These are phyloP conservation scores for Ascochyta lentis DNA, from an alignment of 2,329 filamentous ascomycete genomes.

Conservation along the genomic window DNA sequence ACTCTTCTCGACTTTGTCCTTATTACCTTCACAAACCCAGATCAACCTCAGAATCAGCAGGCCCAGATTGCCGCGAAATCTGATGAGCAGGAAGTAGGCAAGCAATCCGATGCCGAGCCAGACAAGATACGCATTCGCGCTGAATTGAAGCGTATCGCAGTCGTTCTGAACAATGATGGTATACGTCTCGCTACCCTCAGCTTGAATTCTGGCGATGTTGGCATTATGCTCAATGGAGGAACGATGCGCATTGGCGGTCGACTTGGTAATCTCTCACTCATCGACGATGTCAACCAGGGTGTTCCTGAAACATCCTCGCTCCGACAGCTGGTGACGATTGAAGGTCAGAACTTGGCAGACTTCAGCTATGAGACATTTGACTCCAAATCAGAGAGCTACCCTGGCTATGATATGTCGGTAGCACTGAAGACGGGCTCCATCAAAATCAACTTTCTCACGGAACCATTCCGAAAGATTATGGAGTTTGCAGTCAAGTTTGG, in stretches of 20 bases:
- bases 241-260: constrained; percentile 87
- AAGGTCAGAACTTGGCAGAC: constrained; percentile 93
- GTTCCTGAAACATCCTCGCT: constrained; percentile 81
- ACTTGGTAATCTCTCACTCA: constrained; percentile 83
- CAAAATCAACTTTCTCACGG: constrained; percentile 95
- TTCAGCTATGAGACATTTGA: constrained; percentile 98
- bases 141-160: constrained; percentile 87
- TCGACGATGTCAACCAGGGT: constrained; percentile 93
- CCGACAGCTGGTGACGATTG: constrained; percentile 88
- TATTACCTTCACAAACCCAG: constrained; percentile 80
- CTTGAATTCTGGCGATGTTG: constrained; percentile 89
- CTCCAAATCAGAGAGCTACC: constrained; percentile 75
- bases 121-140: constrained; percentile 93
- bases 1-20: constrained; percentile 94
- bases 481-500: constrained; percentile 98
- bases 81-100: constrained; percentile 47
- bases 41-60: constrained; percentile 53
- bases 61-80: constrained; percentile 39
- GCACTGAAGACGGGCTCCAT: constrained; percentile 91
- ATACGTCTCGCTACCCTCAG: constrained; percentile 92
- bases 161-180: constrained; percentile 97
- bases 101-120: constrained; percentile 52
- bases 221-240: constrained; percentile 83
- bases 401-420: constrained; percentile 92
- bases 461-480: constrained; percentile 97